phyloP scores from a whole-genome alignment of 2,329 filamentous ascomycete species.

The Fusarium scirpi region DNA sequence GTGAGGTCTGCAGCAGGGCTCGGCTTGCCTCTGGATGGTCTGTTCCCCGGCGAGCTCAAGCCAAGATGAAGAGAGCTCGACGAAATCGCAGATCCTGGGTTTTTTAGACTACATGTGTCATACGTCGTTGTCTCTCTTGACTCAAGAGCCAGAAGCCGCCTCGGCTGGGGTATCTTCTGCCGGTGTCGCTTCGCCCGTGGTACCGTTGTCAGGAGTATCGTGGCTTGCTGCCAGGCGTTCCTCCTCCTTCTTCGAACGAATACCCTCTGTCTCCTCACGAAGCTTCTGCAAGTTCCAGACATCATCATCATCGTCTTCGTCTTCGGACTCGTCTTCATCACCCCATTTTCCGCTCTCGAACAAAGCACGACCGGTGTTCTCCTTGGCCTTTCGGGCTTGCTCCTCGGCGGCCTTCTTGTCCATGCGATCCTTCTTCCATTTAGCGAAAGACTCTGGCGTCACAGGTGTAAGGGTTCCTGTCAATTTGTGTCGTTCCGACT shows the following conservation, averaged over 20 bases:
- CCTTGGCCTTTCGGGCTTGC: constrained; percentile 89
- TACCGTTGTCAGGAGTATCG: constrained; percentile 38
- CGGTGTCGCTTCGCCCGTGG: constrained; percentile 27
- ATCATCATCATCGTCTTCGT: constrained; percentile 68
- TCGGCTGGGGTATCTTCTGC: constrained; percentile 37
- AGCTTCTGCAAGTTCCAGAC: constrained; percentile 85
- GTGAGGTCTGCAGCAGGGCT: constrained; percentile 46
- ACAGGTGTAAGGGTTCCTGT: constrained; percentile 93
- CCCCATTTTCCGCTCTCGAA: constrained; percentile 98
- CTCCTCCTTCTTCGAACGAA: constrained; percentile 81
- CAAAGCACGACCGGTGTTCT: constrained; percentile 92
- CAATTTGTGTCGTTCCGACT: constrained; percentile 95
- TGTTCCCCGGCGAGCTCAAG: constrained; percentile 42
- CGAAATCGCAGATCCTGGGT: constrained; percentile 43
- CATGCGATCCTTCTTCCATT: constrained; percentile 95
- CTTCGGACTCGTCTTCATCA: constrained; percentile 72
- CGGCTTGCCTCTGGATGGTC: constrained; percentile 49
- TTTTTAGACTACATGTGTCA: constrained; percentile 41
- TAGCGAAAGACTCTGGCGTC: constrained; percentile 90
- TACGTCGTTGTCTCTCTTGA: constrained; percentile 14
- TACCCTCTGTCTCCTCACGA: constrained; percentile 83
- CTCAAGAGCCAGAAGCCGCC: constrained; percentile 45
- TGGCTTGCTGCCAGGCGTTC: constrained; percentile 65
- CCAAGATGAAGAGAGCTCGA: constrained; percentile 33
- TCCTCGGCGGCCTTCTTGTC: constrained; percentile 97